phyloP scores from a whole-genome alignment of 345 rosid genomes.

The Rhodamnia argentea region DNA sequence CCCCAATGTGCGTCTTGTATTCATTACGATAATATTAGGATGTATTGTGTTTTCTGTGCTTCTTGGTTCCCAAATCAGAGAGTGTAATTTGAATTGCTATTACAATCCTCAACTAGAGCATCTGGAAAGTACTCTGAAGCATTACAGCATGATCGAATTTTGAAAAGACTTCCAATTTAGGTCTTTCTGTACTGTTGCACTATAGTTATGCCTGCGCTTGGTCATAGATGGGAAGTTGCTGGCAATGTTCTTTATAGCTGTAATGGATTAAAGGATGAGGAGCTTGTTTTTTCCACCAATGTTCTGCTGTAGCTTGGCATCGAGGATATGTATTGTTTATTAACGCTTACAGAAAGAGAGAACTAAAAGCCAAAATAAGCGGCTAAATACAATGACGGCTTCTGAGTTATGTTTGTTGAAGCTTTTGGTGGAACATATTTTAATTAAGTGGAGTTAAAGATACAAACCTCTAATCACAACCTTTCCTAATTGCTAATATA shows the following conservation, averaged over 20 bases:
- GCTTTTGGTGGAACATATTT: neutral
- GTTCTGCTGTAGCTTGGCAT: neutral
- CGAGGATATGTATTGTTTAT: neutral
- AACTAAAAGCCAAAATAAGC: neutral
- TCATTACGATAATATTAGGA: neutral
- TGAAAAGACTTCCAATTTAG: neutral
- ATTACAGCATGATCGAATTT: neutral
- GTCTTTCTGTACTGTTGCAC: neutral
- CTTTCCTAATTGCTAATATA: neutral
- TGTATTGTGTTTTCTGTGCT: neutral
- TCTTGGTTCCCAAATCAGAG: neutral
- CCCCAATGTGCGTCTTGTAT: neutral
- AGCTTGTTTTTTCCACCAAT: neutral
- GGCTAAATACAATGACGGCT: neutral
- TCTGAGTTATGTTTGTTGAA: neutral
- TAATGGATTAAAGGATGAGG: neutral
- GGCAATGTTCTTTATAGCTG: neutral
- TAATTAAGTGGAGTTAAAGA: neutral
- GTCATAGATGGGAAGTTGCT: neutral
- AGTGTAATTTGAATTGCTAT: neutral
- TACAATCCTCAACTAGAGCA: neutral
- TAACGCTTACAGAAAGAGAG: neutral
- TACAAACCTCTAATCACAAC: neutral
- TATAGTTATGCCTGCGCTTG: neutral
- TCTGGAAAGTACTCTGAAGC: neutral